Conservation (phyloP, 1,284 basidiomycete species). For the Thelephora terrestris region DNA sequence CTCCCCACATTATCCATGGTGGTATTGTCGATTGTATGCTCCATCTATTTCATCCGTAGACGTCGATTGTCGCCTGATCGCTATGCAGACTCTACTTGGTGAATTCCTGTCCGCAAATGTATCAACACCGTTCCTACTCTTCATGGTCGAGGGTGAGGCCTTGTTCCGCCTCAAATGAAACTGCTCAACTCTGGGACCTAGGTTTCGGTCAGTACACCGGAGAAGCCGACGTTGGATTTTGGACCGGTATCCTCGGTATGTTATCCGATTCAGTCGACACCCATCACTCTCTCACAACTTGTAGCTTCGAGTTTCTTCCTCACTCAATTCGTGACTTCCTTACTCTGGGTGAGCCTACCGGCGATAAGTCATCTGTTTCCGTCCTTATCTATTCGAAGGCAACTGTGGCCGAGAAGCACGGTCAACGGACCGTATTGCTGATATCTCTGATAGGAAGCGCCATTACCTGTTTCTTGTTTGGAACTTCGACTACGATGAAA, state of each 20-base stretch:
- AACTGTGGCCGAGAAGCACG: slow-evolving; percentile 87
- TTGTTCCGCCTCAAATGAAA: slow-evolving; percentile 4
- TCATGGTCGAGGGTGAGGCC: slow-evolving; percentile 80
- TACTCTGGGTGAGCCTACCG: slow-evolving; percentile 60
- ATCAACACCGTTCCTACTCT: slow-evolving; percentile 79
- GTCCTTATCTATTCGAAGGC: slow-evolving; percentile 41
- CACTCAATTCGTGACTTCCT: slow-evolving; percentile 86
- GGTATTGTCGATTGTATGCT: slow-evolving; percentile 80
- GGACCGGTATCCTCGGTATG: slow-evolving; percentile 74
- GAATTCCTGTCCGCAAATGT: slow-evolving; percentile 91
- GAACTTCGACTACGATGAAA: slow-evolving; percentile 71
- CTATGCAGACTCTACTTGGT: slow-evolving; percentile 73
- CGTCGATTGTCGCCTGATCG: slow-evolving; percentile 1
- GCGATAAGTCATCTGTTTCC: not conserved
- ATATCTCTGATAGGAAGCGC: slow-evolving; percentile 80
- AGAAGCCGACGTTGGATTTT: slow-evolving; percentile 74
- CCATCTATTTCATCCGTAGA: not conserved
- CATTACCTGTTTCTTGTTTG: slow-evolving; percentile 73
- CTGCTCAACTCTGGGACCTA: slow-evolving; percentile 15
- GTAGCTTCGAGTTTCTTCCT: slow-evolving; percentile 72
- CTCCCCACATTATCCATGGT: slow-evolving; percentile 83
- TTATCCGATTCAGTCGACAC: slow-evolving; percentile 4
- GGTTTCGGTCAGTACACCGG: slow-evolving; percentile 56
- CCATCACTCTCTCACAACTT: not conserved
- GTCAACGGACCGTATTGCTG: slow-evolving; percentile 77